A percentile compares a stretch with the other conserved stretches of the same genome.
Conservation (phyloP, 257 asterid species). For the Petunia axillaris region DNA sequence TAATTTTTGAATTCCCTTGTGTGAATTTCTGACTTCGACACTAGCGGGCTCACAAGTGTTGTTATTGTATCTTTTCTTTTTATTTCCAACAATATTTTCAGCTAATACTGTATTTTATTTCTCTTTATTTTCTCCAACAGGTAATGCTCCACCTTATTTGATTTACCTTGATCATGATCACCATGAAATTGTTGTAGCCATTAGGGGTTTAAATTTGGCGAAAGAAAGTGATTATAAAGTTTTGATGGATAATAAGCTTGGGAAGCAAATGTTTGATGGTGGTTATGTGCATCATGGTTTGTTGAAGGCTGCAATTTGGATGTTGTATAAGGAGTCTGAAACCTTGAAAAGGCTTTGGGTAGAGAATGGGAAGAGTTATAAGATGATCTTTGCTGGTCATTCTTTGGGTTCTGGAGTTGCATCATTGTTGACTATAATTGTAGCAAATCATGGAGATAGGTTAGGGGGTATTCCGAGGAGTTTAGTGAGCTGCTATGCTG, state of each 20-base stretch:
- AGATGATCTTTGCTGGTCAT: slow-evolving; percentile 85
- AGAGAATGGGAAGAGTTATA: slow-evolving; percentile 73
- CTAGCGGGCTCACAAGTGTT: not conserved
- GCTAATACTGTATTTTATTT: too few species aligned
- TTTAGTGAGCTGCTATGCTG: slow-evolving; percentile 71
- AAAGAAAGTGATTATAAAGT: slow-evolving; percentile 79
- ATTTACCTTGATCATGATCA: slow-evolving; percentile 76
- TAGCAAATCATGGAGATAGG: slow-evolving; percentile 68
- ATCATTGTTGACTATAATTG: slow-evolving; percentile 66
- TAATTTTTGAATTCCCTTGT: not conserved
- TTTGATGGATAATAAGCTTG: slow-evolving; percentile 74
- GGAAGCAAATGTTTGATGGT: slow-evolving; percentile 94
- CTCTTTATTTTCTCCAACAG: slow-evolving; percentile 22
- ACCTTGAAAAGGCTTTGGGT: slow-evolving; percentile 66
- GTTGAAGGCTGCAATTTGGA: slow-evolving; percentile 85
- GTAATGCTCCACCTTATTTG: slow-evolving; percentile 86
- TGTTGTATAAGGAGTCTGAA: slow-evolving; percentile 72
- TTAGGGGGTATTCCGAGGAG: slow-evolving; percentile 81
- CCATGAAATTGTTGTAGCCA: slow-evolving; percentile 76
- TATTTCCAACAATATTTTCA: not conserved
- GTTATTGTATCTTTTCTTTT: not conserved
- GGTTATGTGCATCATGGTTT: slow-evolving; percentile 92
- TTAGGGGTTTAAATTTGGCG: slow-evolving; percentile 74
- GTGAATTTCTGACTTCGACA: not conserved
- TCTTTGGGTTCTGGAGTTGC: slow-evolving; percentile 97